phyloP scores from a whole-genome alignment of 2,329 filamentous ascomycete species.

The Aspergillus fumigatiaffinis region DNA sequence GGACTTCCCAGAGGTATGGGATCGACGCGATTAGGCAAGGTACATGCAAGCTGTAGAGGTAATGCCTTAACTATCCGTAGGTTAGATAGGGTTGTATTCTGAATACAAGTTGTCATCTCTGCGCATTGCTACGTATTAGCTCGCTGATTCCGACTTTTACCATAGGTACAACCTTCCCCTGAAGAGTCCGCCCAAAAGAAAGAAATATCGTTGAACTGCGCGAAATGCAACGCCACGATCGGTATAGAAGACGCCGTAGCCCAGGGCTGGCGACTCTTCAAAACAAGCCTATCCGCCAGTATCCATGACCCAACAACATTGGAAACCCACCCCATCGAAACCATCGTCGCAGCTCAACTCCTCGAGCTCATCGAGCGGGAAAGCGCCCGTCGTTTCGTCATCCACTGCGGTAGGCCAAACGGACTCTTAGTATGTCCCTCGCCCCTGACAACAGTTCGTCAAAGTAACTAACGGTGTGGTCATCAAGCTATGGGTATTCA shows the following conservation, averaged over 20 bases:
- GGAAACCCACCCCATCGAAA: constrained; percentile 33
- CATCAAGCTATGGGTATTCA: constrained; percentile 56
- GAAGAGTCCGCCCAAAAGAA: not conserved
- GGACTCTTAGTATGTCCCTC: constrained; percentile 36
- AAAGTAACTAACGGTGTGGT: not conserved
- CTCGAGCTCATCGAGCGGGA: constrained; percentile 54
- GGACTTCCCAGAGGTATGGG: constrained; percentile 22
- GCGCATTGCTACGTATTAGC: not conserved
- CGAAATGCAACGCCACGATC: constrained; percentile 27
- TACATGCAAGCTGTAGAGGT: constrained; percentile 25
- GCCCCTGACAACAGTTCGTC: not conserved
- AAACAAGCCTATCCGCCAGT: constrained; percentile 40
- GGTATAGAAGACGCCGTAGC: constrained; percentile 40
- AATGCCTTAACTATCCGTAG: not conserved
- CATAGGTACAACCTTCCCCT: constrained; percentile 29
- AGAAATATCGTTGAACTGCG: constrained; percentile 22
- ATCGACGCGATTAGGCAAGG: constrained; percentile 34
- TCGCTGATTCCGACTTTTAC: constrained; percentile 5
- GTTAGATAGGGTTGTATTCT: not conserved
- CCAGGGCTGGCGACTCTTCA: constrained; percentile 48
- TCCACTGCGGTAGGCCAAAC: constrained; percentile 36
- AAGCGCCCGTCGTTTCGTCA: constrained; percentile 53
- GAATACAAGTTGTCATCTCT: not conserved
- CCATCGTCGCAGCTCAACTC: constrained; percentile 51
- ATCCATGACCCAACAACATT: constrained; percentile 20